phyloP scores from a whole-genome alignment of 805 yeast species.

The Cephaloascus albidus region DNA sequence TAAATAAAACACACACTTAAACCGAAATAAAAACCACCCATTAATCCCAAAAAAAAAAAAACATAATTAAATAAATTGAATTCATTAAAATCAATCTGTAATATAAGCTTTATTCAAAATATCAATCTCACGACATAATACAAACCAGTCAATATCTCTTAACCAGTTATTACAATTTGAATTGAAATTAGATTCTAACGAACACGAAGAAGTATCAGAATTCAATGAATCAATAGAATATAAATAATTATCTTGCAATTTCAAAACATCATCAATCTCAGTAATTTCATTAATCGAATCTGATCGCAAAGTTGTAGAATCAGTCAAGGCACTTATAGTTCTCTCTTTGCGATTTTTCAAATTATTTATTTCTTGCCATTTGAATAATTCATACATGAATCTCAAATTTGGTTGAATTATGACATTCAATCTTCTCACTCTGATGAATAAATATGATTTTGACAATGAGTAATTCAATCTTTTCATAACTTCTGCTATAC shows the following conservation, averaged over 20 bases:
- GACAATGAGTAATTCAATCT: constrained; percentile 23
- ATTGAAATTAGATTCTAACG: not conserved
- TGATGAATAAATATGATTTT: constrained; percentile 29
- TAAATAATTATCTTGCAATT: not conserved
- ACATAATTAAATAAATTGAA: no score
- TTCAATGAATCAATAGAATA: not conserved
- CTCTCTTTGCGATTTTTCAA: constrained; percentile 1
- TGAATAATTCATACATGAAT: constrained; percentile 34
- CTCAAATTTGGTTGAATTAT: constrained; percentile 36
- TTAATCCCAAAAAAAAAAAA: not conserved
- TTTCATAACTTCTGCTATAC: constrained; percentile 34
- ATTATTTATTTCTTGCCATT: constrained; percentile 10
- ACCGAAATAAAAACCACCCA: not conserved
- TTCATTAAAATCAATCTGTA: not conserved
- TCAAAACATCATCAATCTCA: not conserved
- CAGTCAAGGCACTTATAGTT: not conserved
- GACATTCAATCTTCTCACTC: constrained; percentile 33
- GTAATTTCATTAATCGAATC: not conserved
- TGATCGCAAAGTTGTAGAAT: not conserved
- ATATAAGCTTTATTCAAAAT: constrained; percentile 8
- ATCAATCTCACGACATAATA: constrained; percentile 12
- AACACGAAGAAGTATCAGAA: not conserved
- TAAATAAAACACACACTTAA: no score
- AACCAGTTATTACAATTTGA: constrained; percentile 1
- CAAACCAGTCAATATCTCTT: constrained; percentile 13